Evolutionary conservation across 148 eudicot genomes (phyloP), one percentile per base, ranked within the genome.

Genomic region (Linanthus parryae): DNA sequence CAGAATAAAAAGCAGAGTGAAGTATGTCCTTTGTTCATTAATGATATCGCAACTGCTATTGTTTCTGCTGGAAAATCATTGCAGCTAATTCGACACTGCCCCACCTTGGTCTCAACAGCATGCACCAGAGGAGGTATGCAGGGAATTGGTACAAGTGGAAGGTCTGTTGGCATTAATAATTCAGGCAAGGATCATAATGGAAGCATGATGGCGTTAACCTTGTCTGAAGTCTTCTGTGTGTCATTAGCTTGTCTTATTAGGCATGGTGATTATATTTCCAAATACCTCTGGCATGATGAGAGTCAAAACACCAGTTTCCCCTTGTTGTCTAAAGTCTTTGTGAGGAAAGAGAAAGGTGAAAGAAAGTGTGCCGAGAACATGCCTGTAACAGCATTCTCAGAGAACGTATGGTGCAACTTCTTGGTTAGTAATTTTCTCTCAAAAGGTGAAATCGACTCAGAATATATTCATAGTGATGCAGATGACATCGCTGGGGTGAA

Each of bases 21-120:
- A 60, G 70, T 74, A 21, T 92, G 85, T 56, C 98, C 98, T 26
- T 63, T 81, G 58, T 92, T 92, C 63, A 64, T 92, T 10, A 87
- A 80, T 64, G 83, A 87, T 58, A 75, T 77, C 59, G 85, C 90
- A 8, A 69, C 57, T 45, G 83, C 77, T 34, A 75, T 92, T 31
- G 72, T 92, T 65, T 92, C 98, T 44, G 90, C 94, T 65, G 98
- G 98, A 56, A 92, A 92, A 65, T 87, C 98, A 18, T 71, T 92
- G 81, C 95, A 92, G 74, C 75, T 87, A 35, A 84, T 81, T 35
- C 78, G 67, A 53, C 94, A 87, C 73, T 74, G 76, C 63, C 95
- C 89, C 8, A 47, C 61, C 55, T 60, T 60, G 48, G 62, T 33
- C 62, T 57, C 46, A 26, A 42, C 47, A 25, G 42, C 59, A 43